phyloP scores from a whole-genome alignment of 441 rosid species.

The Kokia cookei region DNA sequence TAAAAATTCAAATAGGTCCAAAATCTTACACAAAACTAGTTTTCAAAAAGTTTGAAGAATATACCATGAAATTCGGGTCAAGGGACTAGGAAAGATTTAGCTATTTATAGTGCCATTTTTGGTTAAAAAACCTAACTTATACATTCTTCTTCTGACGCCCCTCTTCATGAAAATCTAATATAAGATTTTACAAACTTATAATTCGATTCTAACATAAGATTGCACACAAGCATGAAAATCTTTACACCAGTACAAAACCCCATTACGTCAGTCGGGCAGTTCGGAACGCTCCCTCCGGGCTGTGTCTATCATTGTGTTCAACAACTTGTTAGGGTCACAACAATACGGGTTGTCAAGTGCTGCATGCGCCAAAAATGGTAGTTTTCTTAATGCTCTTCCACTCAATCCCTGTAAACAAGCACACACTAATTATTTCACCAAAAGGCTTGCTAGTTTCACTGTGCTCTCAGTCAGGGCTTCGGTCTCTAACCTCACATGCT shows the following conservation, averaged over 20 bases:
- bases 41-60: too few species aligned
- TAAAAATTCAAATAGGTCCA: too few species aligned
- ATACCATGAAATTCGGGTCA: too few species aligned
- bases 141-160: too few species aligned
- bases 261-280: slow-evolving; percentile 36
- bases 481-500: slow-evolving; percentile 69
- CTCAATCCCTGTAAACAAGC: slow-evolving; percentile 62
- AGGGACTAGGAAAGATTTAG: too few species aligned
- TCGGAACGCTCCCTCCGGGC: slow-evolving; percentile 65
- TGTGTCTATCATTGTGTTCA: slow-evolving; percentile 64
- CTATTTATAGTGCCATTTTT: too few species aligned
- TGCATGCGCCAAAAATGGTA: slow-evolving; percentile 84
- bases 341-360: slow-evolving; percentile 55
- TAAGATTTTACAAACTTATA: too few species aligned
- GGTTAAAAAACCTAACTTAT: too few species aligned
- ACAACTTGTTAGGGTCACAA: slow-evolving; percentile 57
- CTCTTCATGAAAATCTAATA: too few species aligned
- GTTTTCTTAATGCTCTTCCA: slow-evolving; percentile 86
- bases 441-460: neutral
- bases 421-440: neutral
- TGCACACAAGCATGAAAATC: too few species aligned
- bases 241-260: neutral
- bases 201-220: too few species aligned
- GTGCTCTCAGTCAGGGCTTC: neutral
- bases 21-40: too few species aligned